Percentiles rank a stretch among this genome's conserved stretches.
These are phyloP conservation scores for Daedaleopsis sinensis DNA, from an alignment of 768 basidiomycete genomes.

Conservation along the genomic window DNA sequence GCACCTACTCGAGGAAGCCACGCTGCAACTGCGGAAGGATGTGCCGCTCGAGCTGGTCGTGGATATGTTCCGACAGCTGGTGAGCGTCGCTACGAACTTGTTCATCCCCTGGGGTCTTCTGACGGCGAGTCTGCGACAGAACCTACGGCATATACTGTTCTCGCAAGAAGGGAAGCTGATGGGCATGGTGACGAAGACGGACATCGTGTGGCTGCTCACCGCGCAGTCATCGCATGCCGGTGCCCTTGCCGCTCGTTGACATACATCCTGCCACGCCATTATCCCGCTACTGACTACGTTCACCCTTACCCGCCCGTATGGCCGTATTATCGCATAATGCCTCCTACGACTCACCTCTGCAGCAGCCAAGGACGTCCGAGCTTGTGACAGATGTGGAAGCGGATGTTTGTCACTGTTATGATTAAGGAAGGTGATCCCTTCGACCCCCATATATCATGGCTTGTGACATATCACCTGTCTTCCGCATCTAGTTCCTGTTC, in stretches of 20 bases:
- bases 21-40: conserved; percentile 67
- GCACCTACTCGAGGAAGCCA: conserved; percentile 44
- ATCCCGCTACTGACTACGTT: too few species aligned
- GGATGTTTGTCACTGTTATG: too few species aligned
- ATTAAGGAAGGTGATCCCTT: too few species aligned
- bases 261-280: too few species aligned
- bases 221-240: conserved; percentile 59
- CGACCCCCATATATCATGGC: too few species aligned
- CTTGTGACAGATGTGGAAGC: too few species aligned
- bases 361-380: too few species aligned
- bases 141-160: conserved; percentile 69
- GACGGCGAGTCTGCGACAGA: conserved; percentile 40
- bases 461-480: too few species aligned
- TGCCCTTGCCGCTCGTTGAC: conserved; percentile 19
- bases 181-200: conserved; percentile 71
- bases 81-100: conserved; percentile 24
- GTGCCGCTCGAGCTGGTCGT: conserved; percentile 74
- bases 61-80: conserved; percentile 75
- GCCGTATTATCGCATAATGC: too few species aligned
- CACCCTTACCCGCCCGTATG: too few species aligned
- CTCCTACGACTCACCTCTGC: too few species aligned
- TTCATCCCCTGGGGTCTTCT: conserved; percentile 7
- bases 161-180: conserved; percentile 58
- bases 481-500: too few species aligned
- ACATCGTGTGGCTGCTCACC: conserved; percentile 61